Evolutionary conservation across 768 basidiomycete species (phyloP).

Genomic region (Mycena pura): DNA sequence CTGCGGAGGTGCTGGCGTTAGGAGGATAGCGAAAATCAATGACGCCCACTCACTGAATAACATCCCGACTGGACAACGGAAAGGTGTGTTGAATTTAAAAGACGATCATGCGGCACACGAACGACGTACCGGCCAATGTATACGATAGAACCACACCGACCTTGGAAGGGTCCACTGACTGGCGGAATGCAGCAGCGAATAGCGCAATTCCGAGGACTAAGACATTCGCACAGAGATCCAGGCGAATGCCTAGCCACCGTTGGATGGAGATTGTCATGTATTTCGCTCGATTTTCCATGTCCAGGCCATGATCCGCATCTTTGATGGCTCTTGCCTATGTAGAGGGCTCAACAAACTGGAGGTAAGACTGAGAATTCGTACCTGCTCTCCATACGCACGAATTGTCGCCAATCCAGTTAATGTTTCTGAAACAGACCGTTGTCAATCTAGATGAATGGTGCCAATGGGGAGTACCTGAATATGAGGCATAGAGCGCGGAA

Average conservation of each 20-base stretch:
- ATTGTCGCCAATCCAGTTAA: constrained; percentile 69
- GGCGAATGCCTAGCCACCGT: constrained; percentile 50
- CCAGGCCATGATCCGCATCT: constrained; percentile 44
- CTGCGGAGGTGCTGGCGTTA: constrained; percentile 33
- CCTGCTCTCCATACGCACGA: constrained; percentile 62
- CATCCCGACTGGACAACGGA: too few relatives aligned
- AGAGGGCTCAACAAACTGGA: neutral
- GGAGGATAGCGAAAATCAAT: constrained; percentile 1
- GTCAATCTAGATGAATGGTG: neutral
- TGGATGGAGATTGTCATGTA: constrained; percentile 50
- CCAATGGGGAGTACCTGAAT: constrained; percentile 49
- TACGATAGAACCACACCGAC: constrained; percentile 45
- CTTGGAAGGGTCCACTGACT: constrained; percentile 50
- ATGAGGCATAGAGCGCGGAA: constrained; percentile 62
- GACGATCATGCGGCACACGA: too few relatives aligned
- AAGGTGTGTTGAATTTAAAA: too few relatives aligned
- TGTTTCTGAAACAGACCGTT: constrained; percentile 48
- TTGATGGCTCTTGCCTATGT: constrained; percentile 49
- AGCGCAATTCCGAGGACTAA: constrained; percentile 56
- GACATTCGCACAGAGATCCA: constrained; percentile 52
- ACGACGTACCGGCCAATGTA: constrained; percentile 35
- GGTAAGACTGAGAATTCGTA: constrained; percentile 22
- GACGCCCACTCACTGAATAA: constrained; percentile 9
- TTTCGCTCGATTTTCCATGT: constrained; percentile 48
- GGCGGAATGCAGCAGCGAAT: constrained; percentile 53